Conservation (phyloP, 1,284 basidiomycete species). For the Cryptococcus depauperatus region DNA sequence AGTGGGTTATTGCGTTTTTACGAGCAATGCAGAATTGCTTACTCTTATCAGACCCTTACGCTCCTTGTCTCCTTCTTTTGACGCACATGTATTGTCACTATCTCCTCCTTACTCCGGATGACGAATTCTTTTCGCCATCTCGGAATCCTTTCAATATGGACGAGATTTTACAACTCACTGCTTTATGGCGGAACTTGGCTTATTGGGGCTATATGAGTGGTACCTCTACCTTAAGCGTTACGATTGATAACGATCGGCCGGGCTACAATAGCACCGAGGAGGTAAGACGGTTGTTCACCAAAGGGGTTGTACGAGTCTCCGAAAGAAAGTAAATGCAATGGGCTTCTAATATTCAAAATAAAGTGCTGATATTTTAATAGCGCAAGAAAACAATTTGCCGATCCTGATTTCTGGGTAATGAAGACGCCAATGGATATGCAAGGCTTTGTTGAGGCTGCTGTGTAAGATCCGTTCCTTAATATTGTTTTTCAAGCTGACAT, state of each 20-base stretch:
- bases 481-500: neutral
- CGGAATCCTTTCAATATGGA: conserved; percentile 71
- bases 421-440: conserved; percentile 58
- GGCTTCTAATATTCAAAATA: neutral
- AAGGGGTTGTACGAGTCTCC: conserved; percentile 68
- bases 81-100: conserved; percentile 76
- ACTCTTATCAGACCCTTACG: conserved; percentile 39
- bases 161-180: conserved; percentile 55
- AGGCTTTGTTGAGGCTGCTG: conserved; percentile 83
- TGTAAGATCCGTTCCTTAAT: conserved; percentile 51
- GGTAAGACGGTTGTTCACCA: conserved; percentile 63
- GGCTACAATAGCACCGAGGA: conserved; percentile 51
- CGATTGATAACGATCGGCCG: neutral
- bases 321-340: conserved; percentile 68
- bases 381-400: conserved; percentile 70
- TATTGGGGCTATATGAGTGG: conserved; percentile 43
- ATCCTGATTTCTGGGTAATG: conserved; percentile 81
- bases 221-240: conserved; percentile 44
- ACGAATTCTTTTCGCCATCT: conserved; percentile 73
- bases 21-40: conserved; percentile 36
- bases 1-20: conserved; percentile 31
- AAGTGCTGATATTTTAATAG: conserved; percentile 46
- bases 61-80: conserved; percentile 69
- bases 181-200: conserved; percentile 42
- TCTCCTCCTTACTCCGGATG: conserved; percentile 86